Evolutionary conservation across 129 eudicot species (phyloP).

Genomic region (Pittosporum tobira): DNA sequence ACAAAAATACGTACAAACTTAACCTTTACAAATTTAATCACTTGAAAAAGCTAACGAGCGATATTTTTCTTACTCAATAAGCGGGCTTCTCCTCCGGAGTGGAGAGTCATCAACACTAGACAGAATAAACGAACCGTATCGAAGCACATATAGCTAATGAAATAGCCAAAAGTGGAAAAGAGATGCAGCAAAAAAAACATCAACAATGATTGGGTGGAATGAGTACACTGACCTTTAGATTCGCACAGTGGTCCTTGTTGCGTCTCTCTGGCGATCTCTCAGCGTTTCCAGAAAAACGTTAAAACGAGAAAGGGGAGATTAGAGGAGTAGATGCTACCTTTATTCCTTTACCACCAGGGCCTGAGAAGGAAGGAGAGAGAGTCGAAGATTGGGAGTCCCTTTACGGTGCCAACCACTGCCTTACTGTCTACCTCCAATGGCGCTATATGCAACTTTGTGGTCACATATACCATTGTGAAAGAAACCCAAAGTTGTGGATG

Average conservation of each 20-base stretch:
- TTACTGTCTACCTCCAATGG: neutral
- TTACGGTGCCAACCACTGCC: neutral
- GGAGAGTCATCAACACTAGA: neutral
- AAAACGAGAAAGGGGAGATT: neutral
- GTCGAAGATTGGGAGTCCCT: neutral
- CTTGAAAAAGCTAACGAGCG: too few relatives aligned
- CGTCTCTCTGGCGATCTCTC: constrained; percentile 1
- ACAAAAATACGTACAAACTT: too few relatives aligned
- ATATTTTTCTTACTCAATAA: too few relatives aligned
- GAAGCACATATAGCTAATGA: neutral
- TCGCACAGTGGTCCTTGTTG: neutral
- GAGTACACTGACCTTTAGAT: neutral
- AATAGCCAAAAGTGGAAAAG: neutral
- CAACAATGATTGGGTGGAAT: neutral
- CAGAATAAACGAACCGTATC: neutral
- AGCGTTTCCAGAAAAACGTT: neutral
- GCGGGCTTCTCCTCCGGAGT: neutral
- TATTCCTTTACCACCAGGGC: neutral
- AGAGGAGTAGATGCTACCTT: neutral
- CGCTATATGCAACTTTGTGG: neutral
- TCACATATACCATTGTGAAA: neutral
- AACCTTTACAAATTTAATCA: too few relatives aligned
- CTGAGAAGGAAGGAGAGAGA: neutral
- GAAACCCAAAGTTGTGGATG: neutral
- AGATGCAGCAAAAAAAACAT: neutral